Evolutionary conservation across 176 grass and related monocot species (phyloP).

Genomic region (Aegilops speltoides): DNA sequence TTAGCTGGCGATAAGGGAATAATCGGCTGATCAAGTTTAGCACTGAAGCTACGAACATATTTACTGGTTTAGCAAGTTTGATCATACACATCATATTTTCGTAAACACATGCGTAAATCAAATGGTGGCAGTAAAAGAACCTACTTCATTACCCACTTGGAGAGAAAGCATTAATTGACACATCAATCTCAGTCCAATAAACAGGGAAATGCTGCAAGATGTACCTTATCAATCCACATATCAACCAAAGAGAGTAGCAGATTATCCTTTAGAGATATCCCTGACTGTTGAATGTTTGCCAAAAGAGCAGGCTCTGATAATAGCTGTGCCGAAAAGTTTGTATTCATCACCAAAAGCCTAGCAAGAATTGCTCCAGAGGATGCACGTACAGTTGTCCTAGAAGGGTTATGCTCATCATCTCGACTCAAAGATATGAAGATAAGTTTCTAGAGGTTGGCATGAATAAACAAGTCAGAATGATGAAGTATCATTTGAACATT

Average conservation of each 20-base stretch:
- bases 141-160: neutral
- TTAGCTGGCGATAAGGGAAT: too few relatives aligned
- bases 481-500: conserved; percentile 18
- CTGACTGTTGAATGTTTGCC: conserved; percentile 69
- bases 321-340: conserved; percentile 83
- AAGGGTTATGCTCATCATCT: conserved; percentile 86
- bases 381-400: conserved; percentile 76
- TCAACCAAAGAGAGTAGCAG: conserved; percentile 87
- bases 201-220: neutral
- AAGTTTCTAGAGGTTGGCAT: conserved; percentile 69
- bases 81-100: conserved; percentile 2
- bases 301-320: conserved; percentile 76
- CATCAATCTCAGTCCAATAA: neutral
- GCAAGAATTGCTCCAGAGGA: conserved; percentile 85
- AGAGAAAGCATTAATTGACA: neutral
- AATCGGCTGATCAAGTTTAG: neutral
- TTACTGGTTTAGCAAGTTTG: neutral
- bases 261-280: conserved; percentile 76
- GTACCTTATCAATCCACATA: conserved; percentile 94
- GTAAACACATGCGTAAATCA: neutral
- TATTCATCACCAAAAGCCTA: conserved; percentile 94
- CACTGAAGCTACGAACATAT: conserved; percentile 16
- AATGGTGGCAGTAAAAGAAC: neutral
- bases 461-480: conserved; percentile 25
- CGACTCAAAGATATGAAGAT: conserved; percentile 79